Base-by-base conservation (phyloP, 1,139 yeast species). In the Taphrina pruni region DNA sequence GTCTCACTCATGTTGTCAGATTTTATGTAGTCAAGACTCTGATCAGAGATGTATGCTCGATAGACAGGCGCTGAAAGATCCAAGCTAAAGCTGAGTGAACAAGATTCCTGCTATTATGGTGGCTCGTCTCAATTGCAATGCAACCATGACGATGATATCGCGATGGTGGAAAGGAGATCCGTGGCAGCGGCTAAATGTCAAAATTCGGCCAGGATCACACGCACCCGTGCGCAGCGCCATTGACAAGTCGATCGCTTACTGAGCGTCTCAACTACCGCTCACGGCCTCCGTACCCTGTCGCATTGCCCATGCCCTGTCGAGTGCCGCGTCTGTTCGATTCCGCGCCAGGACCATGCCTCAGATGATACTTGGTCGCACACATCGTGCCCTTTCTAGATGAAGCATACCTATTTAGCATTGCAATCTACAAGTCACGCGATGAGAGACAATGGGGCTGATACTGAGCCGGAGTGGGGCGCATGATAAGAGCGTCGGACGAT, bases 1-100 rank as follows among this genome's bases (percentile, higher is more conserved):
- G 62, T 58, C 54, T 58, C 62, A 14, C 48, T 45, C 62, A 58
- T 58, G 21, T 14, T 58, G 57, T 20, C n/a, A 9, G n/a, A 12
- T 17, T n/a, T n/a, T 14, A 2, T 45, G 48, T n/a, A 6, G 3
- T 3, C 6, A 45, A 6, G 48, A 45, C 48, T 14, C 32, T 26
- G 32, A 26, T 26, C 32, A 26, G 32, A 26, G 4, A 2, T 26
- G 4, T 26, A 26, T 26, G 32, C 32, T 26, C 32, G 43, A 39
- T 39, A 14, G 43, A 39, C 43, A 39, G 32, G 32, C 32, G 32
- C 32, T 26, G 32, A 26, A 26, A 26, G 32, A 26, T 26, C 32
- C 4, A 26, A 26, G 17, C 17, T 17, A 17, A 17, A 17, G 17
- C 17, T 17, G 17, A 17, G 17, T 17, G 17, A 17, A 17, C 17